These are phyloP conservation scores for Phaeotremella skinneri DNA, from an alignment of 768 basidiomycete species.

Conservation along the genomic window DNA sequence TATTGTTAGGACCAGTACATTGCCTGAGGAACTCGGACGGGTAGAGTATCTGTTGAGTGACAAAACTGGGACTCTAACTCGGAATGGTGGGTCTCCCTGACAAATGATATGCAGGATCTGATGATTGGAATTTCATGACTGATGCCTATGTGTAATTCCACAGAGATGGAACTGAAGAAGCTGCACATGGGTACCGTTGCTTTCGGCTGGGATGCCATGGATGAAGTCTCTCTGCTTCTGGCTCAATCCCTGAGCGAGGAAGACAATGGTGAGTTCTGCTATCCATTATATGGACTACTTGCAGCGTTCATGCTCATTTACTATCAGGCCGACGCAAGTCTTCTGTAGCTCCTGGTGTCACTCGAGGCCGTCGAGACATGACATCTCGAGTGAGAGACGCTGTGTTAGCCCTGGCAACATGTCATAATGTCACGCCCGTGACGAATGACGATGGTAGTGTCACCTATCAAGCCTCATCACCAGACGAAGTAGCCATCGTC, in stretches of 20 bases:
- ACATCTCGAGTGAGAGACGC: slow-evolving; percentile 88
- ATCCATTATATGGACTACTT: not conserved
- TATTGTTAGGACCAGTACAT: slow-evolving; percentile 93
- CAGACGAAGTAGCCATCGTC: slow-evolving; percentile 98
- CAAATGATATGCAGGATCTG: not conserved
- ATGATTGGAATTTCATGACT: not conserved
- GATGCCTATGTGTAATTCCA: not conserved
- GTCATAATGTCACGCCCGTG: slow-evolving; percentile 97
- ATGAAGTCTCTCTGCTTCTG: slow-evolving; percentile 93
- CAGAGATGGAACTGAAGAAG: slow-evolving; percentile 99
- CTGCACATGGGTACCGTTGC: slow-evolving; percentile 98
- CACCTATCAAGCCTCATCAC: slow-evolving; percentile 97
- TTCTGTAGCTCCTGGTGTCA: slow-evolving; percentile 70
- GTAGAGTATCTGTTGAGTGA: slow-evolving; percentile 95
- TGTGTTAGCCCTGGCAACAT: slow-evolving; percentile 86
- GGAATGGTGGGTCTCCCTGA: slow-evolving; percentile 68
- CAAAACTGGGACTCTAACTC: slow-evolving; percentile 96
- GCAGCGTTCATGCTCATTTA: not conserved
- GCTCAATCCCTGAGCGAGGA: slow-evolving; percentile 73
- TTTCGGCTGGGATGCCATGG: slow-evolving; percentile 97
- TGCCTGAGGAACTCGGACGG: slow-evolving; percentile 92
- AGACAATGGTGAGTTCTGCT: slow-evolving; percentile 55
- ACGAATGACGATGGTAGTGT: slow-evolving; percentile 89
- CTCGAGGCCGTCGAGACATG: slow-evolving; percentile 87
- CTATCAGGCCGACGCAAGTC: slow-evolving; percentile 50